Percentiles rank a stretch among this genome's conserved stretches.
Evolutionary conservation across 1,284 basidiomycete genomes (phyloP).

Genomic region (Apiotrichum brassicae): DNA sequence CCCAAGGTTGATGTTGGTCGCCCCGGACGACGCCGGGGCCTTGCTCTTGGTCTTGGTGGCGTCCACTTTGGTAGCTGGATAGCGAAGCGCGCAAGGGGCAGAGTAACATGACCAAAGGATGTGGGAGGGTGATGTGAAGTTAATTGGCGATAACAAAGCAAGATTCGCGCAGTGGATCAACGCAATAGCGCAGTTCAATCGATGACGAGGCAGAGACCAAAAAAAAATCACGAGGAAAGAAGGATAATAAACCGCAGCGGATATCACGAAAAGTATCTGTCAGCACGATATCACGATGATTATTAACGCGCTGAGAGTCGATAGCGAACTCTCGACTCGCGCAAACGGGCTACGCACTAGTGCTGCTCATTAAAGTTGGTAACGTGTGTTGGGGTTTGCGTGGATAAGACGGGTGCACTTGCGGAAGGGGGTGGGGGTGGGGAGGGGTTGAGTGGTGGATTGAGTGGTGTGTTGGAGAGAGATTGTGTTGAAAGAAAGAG

Average conservation of each 20-base stretch:
- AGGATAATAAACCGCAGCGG: neutral
- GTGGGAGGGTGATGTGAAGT: no score
- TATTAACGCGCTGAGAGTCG: no score
- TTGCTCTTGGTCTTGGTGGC: slow-evolving; percentile 43
- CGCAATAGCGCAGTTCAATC: neutral
- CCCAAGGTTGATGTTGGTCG: slow-evolving; percentile 54
- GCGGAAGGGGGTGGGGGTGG: neutral
- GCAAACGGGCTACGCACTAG: slow-evolving; percentile 14
- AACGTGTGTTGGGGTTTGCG: neutral
- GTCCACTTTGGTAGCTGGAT: slow-evolving; percentile 44
- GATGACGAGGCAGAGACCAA: neutral
- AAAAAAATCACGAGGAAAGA: neutral
- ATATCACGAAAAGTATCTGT: neutral
- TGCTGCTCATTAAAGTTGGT: slow-evolving; percentile 39
- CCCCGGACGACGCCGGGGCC: slow-evolving; percentile 33
- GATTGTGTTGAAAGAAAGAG: neutral
- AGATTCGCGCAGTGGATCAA: no score
- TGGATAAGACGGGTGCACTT: no score
- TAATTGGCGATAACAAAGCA: no score
- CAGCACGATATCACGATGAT: neutral
- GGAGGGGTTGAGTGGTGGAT: neutral
- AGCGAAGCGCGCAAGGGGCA: neutral
- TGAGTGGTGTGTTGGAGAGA: neutral
- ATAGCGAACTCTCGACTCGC: neutral
- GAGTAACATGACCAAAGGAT: no score